Evolutionary conservation across 1,284 basidiomycete species (phyloP), one percentile per base, ranked within the genome.

Genomic region (Prillingera fragicola): DNA sequence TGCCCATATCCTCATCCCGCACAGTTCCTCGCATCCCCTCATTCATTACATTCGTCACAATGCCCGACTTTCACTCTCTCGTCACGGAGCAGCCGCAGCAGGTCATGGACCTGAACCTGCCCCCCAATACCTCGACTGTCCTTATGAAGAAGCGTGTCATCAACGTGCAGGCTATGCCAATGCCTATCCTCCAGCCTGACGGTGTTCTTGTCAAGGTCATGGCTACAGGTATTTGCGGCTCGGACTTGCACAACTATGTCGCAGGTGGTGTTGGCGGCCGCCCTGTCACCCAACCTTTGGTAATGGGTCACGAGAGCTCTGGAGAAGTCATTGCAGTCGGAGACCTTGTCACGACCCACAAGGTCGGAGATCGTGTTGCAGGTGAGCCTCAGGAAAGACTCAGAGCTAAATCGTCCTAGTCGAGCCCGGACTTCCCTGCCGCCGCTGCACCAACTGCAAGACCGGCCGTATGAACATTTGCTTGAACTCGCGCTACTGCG

Each of bases 381-480:
- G 51, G 65, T 68, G 43, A 50, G 63, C 55, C 4, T 6, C 19
- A 8, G 38, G 10, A 8, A 13, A 26, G 25, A 15, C 27, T 38
- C 19, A 29, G 8, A 3, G 9, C 40, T 35, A 15, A 44, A 23
- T 17, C 21, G 17, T 19, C 22, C 9, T 37, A 68, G 83, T 54
- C 72, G 83, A 59, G 79, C 85, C 56, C 74, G 79, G 58, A 77
- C 71, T 68, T 74, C 78, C 57, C 67, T 73, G 71, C 55, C 52
- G 69, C 33, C 48, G 65, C 13, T 73, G 71, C 45, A 37, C 54
- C 15, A 65, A 67, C 54, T 73, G 71, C 60, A 72, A 89, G 71
- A 71, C 76, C 38, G 88, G 88, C n/a, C 78, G 78, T 39, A 87
- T 88, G 65, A 80, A 91, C 69, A 62, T 69, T 43, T 69, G 67